Conservation (phyloP, 495 filamentous ascomycete genomes). For the Aspergillus nidulans region DNA sequence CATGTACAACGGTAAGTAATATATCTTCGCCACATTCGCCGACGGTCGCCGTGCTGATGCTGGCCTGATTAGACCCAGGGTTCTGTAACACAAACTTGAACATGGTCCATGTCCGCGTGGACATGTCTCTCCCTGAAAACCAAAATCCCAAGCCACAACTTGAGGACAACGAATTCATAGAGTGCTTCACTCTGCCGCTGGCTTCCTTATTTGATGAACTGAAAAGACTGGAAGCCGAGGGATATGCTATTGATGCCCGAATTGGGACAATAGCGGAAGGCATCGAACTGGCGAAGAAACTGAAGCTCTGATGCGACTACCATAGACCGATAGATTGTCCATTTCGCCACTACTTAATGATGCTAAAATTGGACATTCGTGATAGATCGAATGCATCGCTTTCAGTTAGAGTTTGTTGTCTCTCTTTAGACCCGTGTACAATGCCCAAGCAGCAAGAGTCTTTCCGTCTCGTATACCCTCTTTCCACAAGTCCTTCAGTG, state of each 20-base stretch:
- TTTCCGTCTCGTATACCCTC: slow-evolving; percentile 76
- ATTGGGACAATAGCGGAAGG: slow-evolving; percentile 83
- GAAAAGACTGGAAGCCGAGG: slow-evolving; percentile 63
- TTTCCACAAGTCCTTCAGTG: slow-evolving; percentile 69
- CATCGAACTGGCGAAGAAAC: slow-evolving; percentile 70
- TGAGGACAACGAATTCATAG: slow-evolving; percentile 89
- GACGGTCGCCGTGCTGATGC: not conserved
- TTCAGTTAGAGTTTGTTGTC: slow-evolving; percentile 54
- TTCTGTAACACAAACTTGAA: slow-evolving; percentile 88
- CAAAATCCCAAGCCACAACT: slow-evolving; percentile 67
- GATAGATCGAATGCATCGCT: not conserved
- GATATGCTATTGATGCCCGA: slow-evolving; percentile 81
- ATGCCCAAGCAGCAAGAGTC: slow-evolving; percentile 67
- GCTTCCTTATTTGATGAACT: slow-evolving; percentile 62
- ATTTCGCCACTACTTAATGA: not conserved
- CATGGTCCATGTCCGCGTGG: slow-evolving; percentile 77
- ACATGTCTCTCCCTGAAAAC: slow-evolving; percentile 67
- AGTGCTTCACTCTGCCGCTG: slow-evolving; percentile 71
- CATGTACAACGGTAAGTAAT: slow-evolving; percentile 76
- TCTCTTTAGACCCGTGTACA: slow-evolving; percentile 67
- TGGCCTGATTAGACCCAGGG: slow-evolving; percentile 50
- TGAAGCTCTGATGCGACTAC: slow-evolving; percentile 34
- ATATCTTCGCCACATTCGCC: not conserved
- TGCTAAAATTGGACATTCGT: not conserved
- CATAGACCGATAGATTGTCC: slow-evolving; percentile 3